Base-by-base conservation (phyloP, 371 early-diverging fungal genomes). In the Sporodiniella umbellata region DNA sequence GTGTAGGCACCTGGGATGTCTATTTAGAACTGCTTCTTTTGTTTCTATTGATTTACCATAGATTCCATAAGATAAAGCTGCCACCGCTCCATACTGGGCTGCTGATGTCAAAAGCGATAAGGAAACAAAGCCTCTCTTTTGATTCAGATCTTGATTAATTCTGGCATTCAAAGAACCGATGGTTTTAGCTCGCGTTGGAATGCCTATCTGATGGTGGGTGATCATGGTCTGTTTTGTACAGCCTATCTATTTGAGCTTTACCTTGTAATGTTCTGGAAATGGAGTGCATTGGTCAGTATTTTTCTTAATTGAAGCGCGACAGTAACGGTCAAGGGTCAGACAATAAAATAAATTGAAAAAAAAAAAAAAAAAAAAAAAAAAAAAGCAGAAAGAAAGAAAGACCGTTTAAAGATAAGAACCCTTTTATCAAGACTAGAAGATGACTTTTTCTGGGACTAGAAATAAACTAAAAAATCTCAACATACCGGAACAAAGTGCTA, bases 1-100 rank as follows among this genome's bases (percentile, higher is more conserved):
- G 57, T 56, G 52, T 80, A 80, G 56, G 79, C 66, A 18, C 56
- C 75, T 71, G 58, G 42, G n/a, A 28, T 7, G 30, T 7, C 4
- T 28, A 10, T 28, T 7, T 7, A 10, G 30, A 10, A 28, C 10
- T 28, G 4, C 4, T 7, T 28, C 30, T 28, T 4, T 7, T 28
- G 10, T 28, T 7, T 28, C 30, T 7, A 28, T 28, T 7, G 14
- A 53, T 50, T 51, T 66, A 72, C 76, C 63, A 50, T 75, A 75
- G 33, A 48, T 45, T 19, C 56, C 68, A 35, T 66, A 75, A 42
- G 60, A 62, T 11, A 64, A 42, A 44, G 51, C 64, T 33, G 64
- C 72, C 10, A 75, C 60, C 6, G 59, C 10, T 33, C 70, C 64
- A 26, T 64, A 53, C 48, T 70, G 61, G 17, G 62, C 53, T 18